phyloP scores from a whole-genome alignment of 768 basidiomycete genomes.

The Flagelloscypha sp. region DNA sequence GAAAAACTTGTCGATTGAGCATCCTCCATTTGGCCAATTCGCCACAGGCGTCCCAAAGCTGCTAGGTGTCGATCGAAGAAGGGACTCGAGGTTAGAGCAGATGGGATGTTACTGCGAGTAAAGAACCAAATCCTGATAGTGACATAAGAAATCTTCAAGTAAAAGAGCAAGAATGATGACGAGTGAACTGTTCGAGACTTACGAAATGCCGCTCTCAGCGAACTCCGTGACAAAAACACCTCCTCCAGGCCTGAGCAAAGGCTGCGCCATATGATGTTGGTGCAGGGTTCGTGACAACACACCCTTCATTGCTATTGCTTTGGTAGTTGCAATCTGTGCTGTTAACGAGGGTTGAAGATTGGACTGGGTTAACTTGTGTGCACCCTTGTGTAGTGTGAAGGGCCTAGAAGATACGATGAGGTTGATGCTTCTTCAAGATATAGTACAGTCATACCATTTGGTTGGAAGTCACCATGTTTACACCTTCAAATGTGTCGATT shows the following conservation, averaged over 20 bases:
- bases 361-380: slow-evolving; percentile 37
- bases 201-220: slow-evolving; percentile 58
- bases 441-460: too few relatives aligned
- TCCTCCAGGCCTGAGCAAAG: slow-evolving; percentile 58
- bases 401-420: too few relatives aligned
- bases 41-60: slow-evolving; percentile 60
- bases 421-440: too few relatives aligned
- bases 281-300: slow-evolving; percentile 49
- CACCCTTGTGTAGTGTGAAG: slow-evolving; percentile 65
- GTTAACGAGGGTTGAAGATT: slow-evolving; percentile 43
- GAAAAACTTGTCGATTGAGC: slow-evolving; percentile 47
- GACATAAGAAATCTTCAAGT: slow-evolving; percentile 1
- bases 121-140: slow-evolving; percentile 55
- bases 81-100: slow-evolving; percentile 35
- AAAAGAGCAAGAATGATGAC: not conserved
- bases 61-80: slow-evolving; percentile 45
- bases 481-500: slow-evolving; percentile 78
- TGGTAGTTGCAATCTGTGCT: slow-evolving; percentile 53
- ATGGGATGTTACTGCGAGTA: slow-evolving; percentile 40
- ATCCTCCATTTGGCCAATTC: slow-evolving; percentile 55
- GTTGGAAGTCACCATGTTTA: slow-evolving; percentile 57
- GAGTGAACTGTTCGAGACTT: slow-evolving; percentile 15
- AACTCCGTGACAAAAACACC: slow-evolving; percentile 74
- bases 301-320: slow-evolving; percentile 54
- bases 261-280: slow-evolving; percentile 53